Percentiles rank a stretch among this genome's conserved stretches.
Evolutionary conservation across 192 early-diverging fungal genomes (phyloP).

Genomic region (Backusella macrospora): DNA sequence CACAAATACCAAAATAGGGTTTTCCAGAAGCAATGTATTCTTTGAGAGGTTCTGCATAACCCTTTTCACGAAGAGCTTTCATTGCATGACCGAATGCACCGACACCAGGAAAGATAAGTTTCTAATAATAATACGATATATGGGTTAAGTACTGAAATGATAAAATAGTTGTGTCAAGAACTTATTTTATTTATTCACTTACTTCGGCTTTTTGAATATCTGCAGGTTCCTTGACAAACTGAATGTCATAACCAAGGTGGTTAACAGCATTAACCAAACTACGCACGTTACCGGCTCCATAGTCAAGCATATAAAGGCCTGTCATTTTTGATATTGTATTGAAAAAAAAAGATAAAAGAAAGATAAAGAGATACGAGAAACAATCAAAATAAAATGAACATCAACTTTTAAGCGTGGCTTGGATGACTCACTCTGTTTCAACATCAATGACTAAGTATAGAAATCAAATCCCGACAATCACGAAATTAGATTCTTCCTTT

Average conservation of each 20-base stretch:
- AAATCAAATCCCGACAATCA: too few species aligned
- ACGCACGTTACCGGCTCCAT: slow-evolving; percentile 99
- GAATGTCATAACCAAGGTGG: slow-evolving; percentile 85
- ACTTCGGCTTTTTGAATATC: slow-evolving; percentile 94
- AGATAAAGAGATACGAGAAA: background rate
- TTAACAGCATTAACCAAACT: slow-evolving; percentile 94
- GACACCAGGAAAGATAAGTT: slow-evolving; percentile 98
- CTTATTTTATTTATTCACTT: slow-evolving; percentile 22
- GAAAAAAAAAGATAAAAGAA: background rate
- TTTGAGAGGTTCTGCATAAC: slow-evolving; percentile 80
- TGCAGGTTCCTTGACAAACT: slow-evolving; percentile 66
- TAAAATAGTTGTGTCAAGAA: background rate
- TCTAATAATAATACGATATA: slow-evolving; percentile 51
- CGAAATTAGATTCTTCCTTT: too few species aligned
- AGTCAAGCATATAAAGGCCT: slow-evolving; percentile 88
- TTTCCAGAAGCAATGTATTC: slow-evolving; percentile 82
- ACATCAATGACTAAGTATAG: background rate
- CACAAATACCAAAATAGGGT: slow-evolving; percentile 98
- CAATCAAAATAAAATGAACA: background rate
- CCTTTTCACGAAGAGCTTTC: slow-evolving; percentile 69
- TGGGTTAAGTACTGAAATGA: background rate
- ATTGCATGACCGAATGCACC: slow-evolving; percentile 96
- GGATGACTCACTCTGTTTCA: slow-evolving; percentile 17
- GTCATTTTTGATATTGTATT: slow-evolving; percentile 38
- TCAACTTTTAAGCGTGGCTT: slow-evolving; percentile 3